Evolutionary conservation across 2,329 filamentous ascomycete genomes (phyloP).

Genomic region (Trichoderma sp.): DNA sequence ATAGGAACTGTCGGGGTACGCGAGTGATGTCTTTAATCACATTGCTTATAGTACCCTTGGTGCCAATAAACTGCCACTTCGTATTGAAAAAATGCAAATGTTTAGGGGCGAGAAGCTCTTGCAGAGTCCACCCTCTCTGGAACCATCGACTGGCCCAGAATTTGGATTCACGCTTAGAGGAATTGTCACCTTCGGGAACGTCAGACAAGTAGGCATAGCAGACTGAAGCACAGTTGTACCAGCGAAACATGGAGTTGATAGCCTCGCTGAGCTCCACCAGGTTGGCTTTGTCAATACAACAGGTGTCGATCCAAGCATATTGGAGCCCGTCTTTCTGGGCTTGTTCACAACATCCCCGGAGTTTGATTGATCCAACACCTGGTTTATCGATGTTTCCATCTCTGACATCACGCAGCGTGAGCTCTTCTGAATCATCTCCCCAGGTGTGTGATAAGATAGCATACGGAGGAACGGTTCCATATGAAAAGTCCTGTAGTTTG

Average conservation of each 20-base stretch:
- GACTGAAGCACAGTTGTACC: slow-evolving; percentile 17
- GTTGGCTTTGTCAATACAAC: slow-evolving; percentile 24
- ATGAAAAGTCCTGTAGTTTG: slow-evolving; percentile 24
- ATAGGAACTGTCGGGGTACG: slow-evolving; percentile 24
- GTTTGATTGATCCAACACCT: neutral
- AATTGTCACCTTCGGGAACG: neutral
- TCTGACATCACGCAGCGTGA: neutral
- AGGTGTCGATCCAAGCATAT: slow-evolving; percentile 25
- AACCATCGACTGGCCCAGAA: slow-evolving; percentile 27
- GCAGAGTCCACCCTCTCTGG: slow-evolving; percentile 28
- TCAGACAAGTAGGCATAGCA: slow-evolving; percentile 25
- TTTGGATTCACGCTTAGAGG: neutral
- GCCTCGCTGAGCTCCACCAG: slow-evolving; percentile 23
- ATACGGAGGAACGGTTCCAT: slow-evolving; percentile 25
- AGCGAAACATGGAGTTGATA: slow-evolving; percentile 25
- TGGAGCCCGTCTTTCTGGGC: slow-evolving; percentile 23
- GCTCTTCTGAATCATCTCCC: slow-evolving; percentile 21
- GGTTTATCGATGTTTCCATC: neutral
- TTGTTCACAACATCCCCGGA: slow-evolving; percentile 15
- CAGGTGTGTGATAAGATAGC: slow-evolving; percentile 36
- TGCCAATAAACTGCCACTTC: slow-evolving; percentile 21
- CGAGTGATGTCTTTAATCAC: slow-evolving; percentile 30
- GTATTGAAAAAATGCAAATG: slow-evolving; percentile 25
- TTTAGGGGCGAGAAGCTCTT: slow-evolving; percentile 29
- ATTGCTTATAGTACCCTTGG: slow-evolving; percentile 14